A percentile compares a stretch with the other conserved stretches of the same genome.
phyloP scores from a whole-genome alignment of 2,329 filamentous ascomycete genomes.

The Penicillium oxalicum region DNA sequence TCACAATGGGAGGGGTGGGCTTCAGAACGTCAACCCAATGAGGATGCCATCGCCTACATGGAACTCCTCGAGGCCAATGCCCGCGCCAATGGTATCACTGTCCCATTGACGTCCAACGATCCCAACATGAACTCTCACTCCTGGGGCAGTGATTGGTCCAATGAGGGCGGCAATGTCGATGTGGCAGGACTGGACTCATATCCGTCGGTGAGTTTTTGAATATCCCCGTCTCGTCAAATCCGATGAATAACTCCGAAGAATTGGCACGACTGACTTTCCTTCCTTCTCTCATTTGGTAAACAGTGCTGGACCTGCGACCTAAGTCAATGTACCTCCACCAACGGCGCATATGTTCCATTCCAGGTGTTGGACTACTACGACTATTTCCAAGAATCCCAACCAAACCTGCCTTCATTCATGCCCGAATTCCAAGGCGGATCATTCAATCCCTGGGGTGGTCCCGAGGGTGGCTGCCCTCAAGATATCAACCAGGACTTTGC shows the following conservation, averaged over 20 bases:
- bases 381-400: slow-evolving; percentile 41
- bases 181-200: slow-evolving; percentile 28
- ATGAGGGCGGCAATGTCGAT: slow-evolving; percentile 44
- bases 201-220: slow-evolving; percentile 47
- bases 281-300: slow-evolving; percentile 22
- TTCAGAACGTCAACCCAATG: slow-evolving; percentile 42
- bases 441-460: slow-evolving; percentile 59
- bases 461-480: slow-evolving; percentile 49
- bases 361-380: slow-evolving; percentile 45
- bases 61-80: slow-evolving; percentile 50
- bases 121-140: slow-evolving; percentile 54
- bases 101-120: slow-evolving; percentile 55
- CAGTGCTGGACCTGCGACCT: slow-evolving; percentile 61
- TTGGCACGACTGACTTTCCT: slow-evolving; percentile 38
- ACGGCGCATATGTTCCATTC: slow-evolving; percentile 55
- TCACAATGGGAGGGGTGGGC: slow-evolving; percentile 33
- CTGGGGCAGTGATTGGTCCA: slow-evolving; percentile 57
- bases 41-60: slow-evolving; percentile 37
- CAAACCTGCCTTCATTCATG: slow-evolving; percentile 47
- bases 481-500: slow-evolving; percentile 56
- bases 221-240: neutral
- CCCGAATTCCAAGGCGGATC: slow-evolving; percentile 56
- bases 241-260: slow-evolving; percentile 27
- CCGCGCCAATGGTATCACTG: slow-evolving; percentile 52
- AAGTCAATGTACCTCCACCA: slow-evolving; percentile 54